Conservation (phyloP, 108 stramenopile species). For the Cylindrotheca fusiformis region DNA sequence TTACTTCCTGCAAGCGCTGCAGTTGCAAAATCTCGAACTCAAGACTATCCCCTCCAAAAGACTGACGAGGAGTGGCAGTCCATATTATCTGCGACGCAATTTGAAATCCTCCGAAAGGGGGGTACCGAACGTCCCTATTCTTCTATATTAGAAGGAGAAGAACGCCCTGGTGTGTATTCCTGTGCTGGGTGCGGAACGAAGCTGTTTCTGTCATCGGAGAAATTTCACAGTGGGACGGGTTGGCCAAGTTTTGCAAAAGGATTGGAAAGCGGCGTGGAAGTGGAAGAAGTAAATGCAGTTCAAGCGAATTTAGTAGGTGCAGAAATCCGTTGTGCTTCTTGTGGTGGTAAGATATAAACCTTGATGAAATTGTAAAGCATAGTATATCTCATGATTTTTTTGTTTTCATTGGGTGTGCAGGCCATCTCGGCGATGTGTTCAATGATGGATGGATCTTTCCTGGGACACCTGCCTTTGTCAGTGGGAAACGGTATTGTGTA, state of each 20-base stretch:
- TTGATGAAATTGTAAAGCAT: neutral
- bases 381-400: too few relatives aligned
- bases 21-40: constrained; percentile 31
- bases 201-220: constrained; percentile 69
- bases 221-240: constrained; percentile 80
- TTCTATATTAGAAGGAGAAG: constrained; percentile 66
- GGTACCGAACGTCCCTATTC: constrained; percentile 75
- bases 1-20: neutral
- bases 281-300: constrained; percentile 57
- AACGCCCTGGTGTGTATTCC: constrained; percentile 61
- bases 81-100: constrained; percentile 50
- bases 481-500: constrained; percentile 76
- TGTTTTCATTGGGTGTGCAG: too few relatives aligned
- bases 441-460: constrained; percentile 71
- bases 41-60: constrained; percentile 56
- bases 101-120: constrained; percentile 68
- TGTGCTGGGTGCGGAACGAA: constrained; percentile 82
- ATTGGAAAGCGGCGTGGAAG: constrained; percentile 69
- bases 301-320: constrained; percentile 61
- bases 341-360: constrained; percentile 13
- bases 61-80: constrained; percentile 70
- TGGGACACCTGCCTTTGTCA: constrained; percentile 61
- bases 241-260: constrained; percentile 68
- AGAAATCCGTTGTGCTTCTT: constrained; percentile 66
- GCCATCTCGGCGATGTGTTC: constrained; percentile 90